Percentiles rank a stretch among this genome's conserved stretches.
These are phyloP conservation scores for Penicillium sp. DNA, from an alignment of 2,329 filamentous ascomycete genomes.

Conservation along the genomic window DNA sequence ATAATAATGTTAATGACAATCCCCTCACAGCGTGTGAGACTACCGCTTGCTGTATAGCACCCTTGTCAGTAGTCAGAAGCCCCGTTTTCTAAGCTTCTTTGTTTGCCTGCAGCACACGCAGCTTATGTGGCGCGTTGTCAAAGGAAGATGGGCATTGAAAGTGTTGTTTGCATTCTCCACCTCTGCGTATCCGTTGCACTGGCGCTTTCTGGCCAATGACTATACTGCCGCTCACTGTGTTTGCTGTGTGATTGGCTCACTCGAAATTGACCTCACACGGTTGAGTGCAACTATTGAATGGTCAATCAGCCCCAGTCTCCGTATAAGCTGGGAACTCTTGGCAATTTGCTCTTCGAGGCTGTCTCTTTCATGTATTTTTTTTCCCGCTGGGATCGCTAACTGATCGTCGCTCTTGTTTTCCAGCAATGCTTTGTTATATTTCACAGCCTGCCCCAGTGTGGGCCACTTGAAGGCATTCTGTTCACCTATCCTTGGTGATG, in stretches of 20 bases:
- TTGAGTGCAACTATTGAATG: slow-evolving; percentile 1
- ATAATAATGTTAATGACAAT: not conserved
- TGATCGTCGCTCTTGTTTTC: not conserved
- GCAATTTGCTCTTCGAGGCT: not conserved
- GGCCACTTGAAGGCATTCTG: not conserved
- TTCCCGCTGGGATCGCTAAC: not conserved
- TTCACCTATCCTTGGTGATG: not conserved
- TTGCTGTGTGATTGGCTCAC: not conserved
- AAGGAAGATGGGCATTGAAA: slow-evolving; percentile 1
- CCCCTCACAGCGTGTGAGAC: not conserved
- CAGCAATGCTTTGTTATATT: slow-evolving; percentile 3
- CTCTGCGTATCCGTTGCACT: not conserved
- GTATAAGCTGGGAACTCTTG: not conserved
- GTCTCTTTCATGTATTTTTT: not conserved
- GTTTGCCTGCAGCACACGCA: slow-evolving; percentile 3
- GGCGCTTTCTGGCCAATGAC: not conserved
- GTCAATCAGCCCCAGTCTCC: not conserved
- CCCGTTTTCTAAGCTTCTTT: slow-evolving; percentile 1
- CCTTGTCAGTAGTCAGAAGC: not conserved
- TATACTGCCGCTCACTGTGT: no score
- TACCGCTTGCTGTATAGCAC: not conserved
- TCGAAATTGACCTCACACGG: not conserved
- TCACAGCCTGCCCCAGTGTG: not conserved
- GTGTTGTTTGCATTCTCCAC: not conserved
- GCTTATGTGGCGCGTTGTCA: not conserved